Conservation (phyloP, 176 grass and related monocot species). For the Raddia distichophylla region DNA sequence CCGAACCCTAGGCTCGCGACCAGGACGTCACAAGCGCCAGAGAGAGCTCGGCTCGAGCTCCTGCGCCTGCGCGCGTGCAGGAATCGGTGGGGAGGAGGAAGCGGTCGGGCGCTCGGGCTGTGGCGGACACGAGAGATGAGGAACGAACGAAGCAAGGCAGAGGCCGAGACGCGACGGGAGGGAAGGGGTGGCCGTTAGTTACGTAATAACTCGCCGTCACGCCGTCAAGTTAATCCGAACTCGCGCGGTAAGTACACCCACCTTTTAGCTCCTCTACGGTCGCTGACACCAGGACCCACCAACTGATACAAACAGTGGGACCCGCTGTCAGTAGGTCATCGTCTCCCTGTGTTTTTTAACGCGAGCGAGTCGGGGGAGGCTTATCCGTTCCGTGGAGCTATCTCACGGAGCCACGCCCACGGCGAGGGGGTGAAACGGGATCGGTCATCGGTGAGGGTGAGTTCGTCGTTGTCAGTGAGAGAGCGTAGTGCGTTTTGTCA, state of each 20-base stretch:
- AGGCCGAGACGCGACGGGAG: constrained; percentile 24
- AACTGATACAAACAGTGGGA: fast-evolving
- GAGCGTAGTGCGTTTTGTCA: constrained; percentile 16
- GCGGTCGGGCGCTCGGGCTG: background rate
- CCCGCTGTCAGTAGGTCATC: background rate
- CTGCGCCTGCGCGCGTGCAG: constrained; percentile 20
- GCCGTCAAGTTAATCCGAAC: constrained; percentile 5
- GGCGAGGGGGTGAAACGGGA: too few species aligned
- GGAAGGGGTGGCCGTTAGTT: constrained; percentile 27
- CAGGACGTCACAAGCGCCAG: background rate
- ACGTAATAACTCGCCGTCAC: constrained; percentile 48
- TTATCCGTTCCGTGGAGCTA: constrained; percentile 46
- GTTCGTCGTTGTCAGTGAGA: constrained; percentile 36
- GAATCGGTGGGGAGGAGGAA: constrained; percentile 24
- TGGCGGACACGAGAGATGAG: constrained; percentile 32
- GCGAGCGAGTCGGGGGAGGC: background rate
- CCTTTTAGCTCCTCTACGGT: fast-evolving
- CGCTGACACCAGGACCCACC: background rate
- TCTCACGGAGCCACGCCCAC: constrained; percentile 5
- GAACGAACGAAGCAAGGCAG: constrained; percentile 36
- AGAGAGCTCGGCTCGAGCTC: constrained; percentile 1
- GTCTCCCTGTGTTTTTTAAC: background rate
- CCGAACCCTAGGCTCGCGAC: constrained; percentile 29
- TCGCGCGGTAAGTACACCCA: background rate
- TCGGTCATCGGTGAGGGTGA: constrained; percentile 19